Evolutionary conservation across 495 filamentous ascomycete genomes (phyloP).

Genomic region (Daldinia loculata): DNA sequence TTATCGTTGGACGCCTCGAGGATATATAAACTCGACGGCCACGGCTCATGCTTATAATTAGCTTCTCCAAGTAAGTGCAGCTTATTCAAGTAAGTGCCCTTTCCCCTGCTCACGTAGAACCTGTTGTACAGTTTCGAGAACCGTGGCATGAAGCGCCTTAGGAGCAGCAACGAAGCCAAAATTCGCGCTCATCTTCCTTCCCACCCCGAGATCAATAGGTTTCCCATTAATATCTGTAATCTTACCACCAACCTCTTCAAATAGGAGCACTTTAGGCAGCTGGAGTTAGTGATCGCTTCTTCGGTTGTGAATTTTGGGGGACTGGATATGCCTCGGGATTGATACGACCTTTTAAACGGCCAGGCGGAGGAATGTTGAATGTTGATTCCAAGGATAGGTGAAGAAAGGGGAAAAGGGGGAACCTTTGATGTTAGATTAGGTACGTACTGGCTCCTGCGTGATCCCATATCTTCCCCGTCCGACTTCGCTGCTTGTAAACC

Average conservation of each 20-base stretch:
- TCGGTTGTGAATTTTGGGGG: background rate
- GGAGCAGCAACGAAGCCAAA: constrained; percentile 60
- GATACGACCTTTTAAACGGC: background rate
- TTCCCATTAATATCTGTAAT: constrained; percentile 69
- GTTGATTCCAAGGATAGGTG: background rate
- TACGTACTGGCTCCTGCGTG: constrained; percentile 66
- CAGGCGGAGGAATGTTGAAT: background rate
- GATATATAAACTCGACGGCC: background rate
- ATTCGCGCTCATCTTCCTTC: constrained; percentile 54
- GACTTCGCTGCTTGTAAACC: constrained; percentile 61
- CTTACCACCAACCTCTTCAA: constrained; percentile 69
- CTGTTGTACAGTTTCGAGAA: constrained; percentile 48
- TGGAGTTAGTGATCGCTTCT: background rate
- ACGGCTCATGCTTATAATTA: background rate
- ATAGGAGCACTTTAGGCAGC: constrained; percentile 59
- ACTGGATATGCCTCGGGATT: background rate
- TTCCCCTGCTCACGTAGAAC: constrained; percentile 48
- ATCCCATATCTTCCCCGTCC: constrained; percentile 75
- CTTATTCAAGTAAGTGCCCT: constrained; percentile 42
- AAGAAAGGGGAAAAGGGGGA: background rate
- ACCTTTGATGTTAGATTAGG: background rate
- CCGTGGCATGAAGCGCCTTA: constrained; percentile 44
- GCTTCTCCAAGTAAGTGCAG: constrained; percentile 42
- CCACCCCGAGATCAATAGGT: constrained; percentile 50
- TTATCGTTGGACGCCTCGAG: background rate